A percentile compares a stretch with the other conserved stretches of the same genome.
Conservation (phyloP, 139 green algal genomes). For the Gonium pectorale region DNA sequence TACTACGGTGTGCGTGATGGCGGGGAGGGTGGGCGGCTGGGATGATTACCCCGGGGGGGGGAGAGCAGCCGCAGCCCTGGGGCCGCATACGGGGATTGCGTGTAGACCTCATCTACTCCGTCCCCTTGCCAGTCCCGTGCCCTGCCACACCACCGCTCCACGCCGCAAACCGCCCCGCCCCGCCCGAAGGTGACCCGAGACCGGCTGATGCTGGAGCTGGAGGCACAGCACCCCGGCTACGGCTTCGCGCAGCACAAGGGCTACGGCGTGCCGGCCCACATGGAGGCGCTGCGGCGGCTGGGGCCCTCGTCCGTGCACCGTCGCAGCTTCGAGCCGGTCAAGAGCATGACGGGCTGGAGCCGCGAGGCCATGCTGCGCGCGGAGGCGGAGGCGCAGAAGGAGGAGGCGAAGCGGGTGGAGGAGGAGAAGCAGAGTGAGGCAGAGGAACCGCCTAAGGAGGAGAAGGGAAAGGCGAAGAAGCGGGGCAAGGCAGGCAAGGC, state of each 20-base stretch:
- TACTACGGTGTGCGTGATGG: no score
- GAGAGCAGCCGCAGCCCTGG: not conserved
- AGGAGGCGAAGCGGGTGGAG: not conserved
- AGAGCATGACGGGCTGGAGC: conserved; percentile 51
- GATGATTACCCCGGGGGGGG: no score
- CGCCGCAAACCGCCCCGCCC: no score
- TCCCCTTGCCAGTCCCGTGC: no score
- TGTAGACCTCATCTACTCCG: no score
- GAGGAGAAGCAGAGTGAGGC: no score
- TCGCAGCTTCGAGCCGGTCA: conserved; percentile 85
- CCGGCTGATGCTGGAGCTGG: conserved; percentile 85
- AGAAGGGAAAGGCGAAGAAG: no score
- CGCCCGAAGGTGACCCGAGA: conserved; percentile 84
- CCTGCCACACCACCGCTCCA: no score
- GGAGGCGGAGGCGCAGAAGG: not conserved
- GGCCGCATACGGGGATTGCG: not conserved
- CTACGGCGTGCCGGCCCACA: conserved; percentile 84
- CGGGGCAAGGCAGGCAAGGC: no score
- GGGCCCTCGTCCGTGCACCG: conserved; percentile 86
- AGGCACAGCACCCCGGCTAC: conserved; percentile 81
- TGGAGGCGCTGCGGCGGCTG: conserved; percentile 76
- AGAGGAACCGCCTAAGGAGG: no score
- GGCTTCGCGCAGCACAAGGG: conserved; percentile 80
- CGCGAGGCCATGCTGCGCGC: not conserved
- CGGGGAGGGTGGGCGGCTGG: no score